Percentiles rank a stretch among this genome's conserved stretches.
Conservation (phyloP, 2,329 filamentous ascomycete genomes). For the Aspergillus candidus region DNA sequence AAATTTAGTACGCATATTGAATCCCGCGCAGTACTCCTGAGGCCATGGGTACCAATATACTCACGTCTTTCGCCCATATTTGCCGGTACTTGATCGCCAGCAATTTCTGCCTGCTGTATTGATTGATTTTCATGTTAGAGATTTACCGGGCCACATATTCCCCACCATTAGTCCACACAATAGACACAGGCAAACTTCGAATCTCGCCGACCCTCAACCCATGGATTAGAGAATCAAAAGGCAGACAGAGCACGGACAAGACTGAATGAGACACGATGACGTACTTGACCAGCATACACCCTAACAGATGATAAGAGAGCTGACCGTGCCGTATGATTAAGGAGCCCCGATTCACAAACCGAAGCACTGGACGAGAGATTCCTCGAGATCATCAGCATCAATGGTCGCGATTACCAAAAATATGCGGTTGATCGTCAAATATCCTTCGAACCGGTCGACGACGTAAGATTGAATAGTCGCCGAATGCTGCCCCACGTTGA, state of each 20-base stretch:
- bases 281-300: conserved; percentile 16
- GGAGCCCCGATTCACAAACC: conserved; percentile 43
- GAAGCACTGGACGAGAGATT: conserved; percentile 52
- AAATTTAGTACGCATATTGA: conserved; percentile 24
- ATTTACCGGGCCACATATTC: too few relatives aligned
- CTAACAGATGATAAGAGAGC: conserved; percentile 8
- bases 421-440: conserved; percentile 59
- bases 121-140: conserved; percentile 14
- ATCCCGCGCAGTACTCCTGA: conserved; percentile 23
- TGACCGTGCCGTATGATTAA: conserved; percentile 24
- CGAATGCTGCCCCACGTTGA: conserved; percentile 9
- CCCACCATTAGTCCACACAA: too few relatives aligned
- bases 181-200: too few relatives aligned
- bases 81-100: conserved; percentile 13
- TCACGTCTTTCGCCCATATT: conserved; percentile 17
- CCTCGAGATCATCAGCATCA: conserved; percentile 53
- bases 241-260: neutral
- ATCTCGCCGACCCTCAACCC: conserved; percentile 6
- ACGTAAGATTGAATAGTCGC: conserved; percentile 44
- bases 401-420: conserved; percentile 61
- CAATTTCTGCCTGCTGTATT: conserved; percentile 16
- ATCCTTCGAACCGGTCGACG: conserved; percentile 65
- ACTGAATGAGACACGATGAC: conserved; percentile 20
- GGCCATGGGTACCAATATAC: conserved; percentile 17
- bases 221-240: neutral